phyloP scores from a whole-genome alignment of 768 basidiomycete genomes.

The Leccinum olivaceopallidum region DNA sequence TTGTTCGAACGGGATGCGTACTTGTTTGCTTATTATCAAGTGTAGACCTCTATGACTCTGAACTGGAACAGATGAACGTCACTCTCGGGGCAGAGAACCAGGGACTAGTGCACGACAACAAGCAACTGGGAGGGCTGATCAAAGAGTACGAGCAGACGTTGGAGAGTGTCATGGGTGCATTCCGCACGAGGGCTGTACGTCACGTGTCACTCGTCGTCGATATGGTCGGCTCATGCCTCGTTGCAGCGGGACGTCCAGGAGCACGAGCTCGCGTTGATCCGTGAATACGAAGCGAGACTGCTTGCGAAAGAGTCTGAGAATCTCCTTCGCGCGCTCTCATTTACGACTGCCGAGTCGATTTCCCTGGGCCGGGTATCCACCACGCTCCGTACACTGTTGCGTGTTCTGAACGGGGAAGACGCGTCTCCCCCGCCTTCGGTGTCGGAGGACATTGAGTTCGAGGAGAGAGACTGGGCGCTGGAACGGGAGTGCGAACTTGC shows the following conservation, averaged over 20 bases:
- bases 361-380: slow-evolving; percentile 71
- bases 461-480: slow-evolving; percentile 61
- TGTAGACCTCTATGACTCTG: slow-evolving; percentile 85
- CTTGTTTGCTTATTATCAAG: neutral
- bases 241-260: slow-evolving; percentile 87
- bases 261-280: slow-evolving; percentile 84
- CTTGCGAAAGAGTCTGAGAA: slow-evolving; percentile 71
- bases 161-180: slow-evolving; percentile 90
- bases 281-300: slow-evolving; percentile 89
- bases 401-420: slow-evolving; percentile 69
- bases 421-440: slow-evolving; percentile 12
- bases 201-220: neutral
- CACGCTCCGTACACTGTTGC: slow-evolving; percentile 67
- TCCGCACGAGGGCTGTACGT: slow-evolving; percentile 89
- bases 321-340: slow-evolving; percentile 54
- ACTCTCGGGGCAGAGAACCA: slow-evolving; percentile 83
- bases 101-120: slow-evolving; percentile 87
- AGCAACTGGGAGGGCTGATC: slow-evolving; percentile 85
- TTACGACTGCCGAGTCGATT: slow-evolving; percentile 65
- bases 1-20: neutral
- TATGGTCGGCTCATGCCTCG: neutral
- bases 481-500: slow-evolving; percentile 91
- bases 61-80: slow-evolving; percentile 86
- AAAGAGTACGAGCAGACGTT: slow-evolving; percentile 98
- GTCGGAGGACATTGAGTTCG: slow-evolving; percentile 23